Conservation (phyloP, 345 rosid species). For the Schrenkiella parvula region DNA sequence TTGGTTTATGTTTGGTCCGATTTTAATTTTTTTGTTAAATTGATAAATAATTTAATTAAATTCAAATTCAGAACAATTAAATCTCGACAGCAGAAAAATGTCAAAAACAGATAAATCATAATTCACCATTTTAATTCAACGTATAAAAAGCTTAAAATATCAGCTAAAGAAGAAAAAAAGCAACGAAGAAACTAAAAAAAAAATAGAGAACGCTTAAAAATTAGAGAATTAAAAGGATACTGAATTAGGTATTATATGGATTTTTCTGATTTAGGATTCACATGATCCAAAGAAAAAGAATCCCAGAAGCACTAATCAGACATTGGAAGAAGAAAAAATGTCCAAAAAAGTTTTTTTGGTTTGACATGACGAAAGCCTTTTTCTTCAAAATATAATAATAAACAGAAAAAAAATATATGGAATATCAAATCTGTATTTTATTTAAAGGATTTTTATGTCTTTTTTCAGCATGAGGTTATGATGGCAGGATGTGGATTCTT, state of each 20-base stretch:
- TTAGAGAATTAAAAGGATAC: background rate
- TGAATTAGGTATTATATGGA: background rate
- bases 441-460: background rate
- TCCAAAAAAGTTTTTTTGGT: background rate
- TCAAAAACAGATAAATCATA: too few species aligned
- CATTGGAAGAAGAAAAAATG: background rate
- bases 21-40: background rate
- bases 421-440: background rate
- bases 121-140: background rate
- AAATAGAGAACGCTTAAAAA: background rate
- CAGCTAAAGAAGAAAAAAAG: background rate
- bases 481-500: conserved; percentile 28
- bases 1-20: background rate
- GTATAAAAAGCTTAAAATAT: background rate
- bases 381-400: background rate
- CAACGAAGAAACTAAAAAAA: background rate
- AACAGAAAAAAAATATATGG: background rate
- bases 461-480: conserved; percentile 27
- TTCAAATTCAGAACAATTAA: too few species aligned
- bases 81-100: too few species aligned
- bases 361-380: background rate
- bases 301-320: conserved; percentile 11
- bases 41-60: background rate
- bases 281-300: conserved; percentile 31
- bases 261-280: conserved; percentile 26